phyloP scores from a whole-genome alignment of 768 basidiomycete genomes.

The Termitomyces bulborhizus region DNA sequence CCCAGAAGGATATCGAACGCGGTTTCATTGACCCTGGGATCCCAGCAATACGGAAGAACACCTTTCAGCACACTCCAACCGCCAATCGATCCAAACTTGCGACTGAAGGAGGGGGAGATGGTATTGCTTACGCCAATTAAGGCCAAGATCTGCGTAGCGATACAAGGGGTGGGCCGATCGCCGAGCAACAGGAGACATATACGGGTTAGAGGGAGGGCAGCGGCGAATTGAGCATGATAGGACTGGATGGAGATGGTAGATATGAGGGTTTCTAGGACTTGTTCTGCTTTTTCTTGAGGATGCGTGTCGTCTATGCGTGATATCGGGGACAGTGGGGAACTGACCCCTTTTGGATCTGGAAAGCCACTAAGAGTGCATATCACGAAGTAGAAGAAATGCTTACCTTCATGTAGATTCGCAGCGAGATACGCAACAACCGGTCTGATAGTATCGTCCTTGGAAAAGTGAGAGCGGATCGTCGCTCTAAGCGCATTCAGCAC shows the following conservation, averaged over 20 bases:
- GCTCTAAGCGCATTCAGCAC: constrained; percentile 57
- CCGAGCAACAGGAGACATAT: constrained; percentile 78
- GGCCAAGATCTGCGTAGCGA: constrained; percentile 53
- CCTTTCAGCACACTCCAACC: constrained; percentile 77
- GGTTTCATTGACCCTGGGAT: constrained; percentile 54
- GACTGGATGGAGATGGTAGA: constrained; percentile 50
- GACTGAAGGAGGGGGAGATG: constrained; percentile 55
- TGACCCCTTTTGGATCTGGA: constrained; percentile 18
- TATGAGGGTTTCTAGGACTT: constrained; percentile 60
- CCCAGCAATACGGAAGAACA: constrained; percentile 67
- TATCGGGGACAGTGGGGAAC: constrained; percentile 52
- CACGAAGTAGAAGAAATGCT: background rate
- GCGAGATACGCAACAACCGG: constrained; percentile 83
- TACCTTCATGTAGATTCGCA: constrained; percentile 69
- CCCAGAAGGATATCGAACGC: constrained; percentile 70
- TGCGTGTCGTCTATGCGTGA: constrained; percentile 47
- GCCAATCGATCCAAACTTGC: constrained; percentile 80
- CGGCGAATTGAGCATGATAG: constrained; percentile 64
- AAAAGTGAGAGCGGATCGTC: constrained; percentile 60
- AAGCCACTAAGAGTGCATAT: background rate
- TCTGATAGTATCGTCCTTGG: constrained; percentile 71
- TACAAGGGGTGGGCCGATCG: constrained; percentile 55
- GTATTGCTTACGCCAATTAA: constrained; percentile 53
- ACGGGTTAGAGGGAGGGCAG: constrained; percentile 70
- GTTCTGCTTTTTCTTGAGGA: constrained; percentile 56